A percentile compares a stretch with the other conserved stretches of the same genome.
Conservation (phyloP, 225 moss, liverwort and hornwort genomes). For the Thuidium tamariscinum region DNA sequence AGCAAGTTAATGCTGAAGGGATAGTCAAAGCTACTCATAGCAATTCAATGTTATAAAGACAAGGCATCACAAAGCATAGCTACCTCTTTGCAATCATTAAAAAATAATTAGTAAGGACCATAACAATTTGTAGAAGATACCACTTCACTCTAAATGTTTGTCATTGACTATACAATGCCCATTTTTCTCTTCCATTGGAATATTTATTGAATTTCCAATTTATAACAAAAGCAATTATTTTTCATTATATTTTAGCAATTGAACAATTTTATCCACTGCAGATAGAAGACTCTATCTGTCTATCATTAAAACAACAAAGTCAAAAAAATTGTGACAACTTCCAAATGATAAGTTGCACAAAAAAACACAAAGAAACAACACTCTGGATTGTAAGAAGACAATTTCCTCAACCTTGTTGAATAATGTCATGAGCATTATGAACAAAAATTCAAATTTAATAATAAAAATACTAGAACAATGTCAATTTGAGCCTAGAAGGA, state of each 20-base stretch:
- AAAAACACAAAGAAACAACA: too few species aligned
- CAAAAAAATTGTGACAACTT: too few species aligned
- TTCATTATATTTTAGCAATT: background rate
- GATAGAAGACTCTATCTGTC: too few species aligned
- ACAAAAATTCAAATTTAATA: too few species aligned
- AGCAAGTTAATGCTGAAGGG: background rate
- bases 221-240: background rate
- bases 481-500: background rate
- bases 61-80: accelerated
- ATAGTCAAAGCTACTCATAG: background rate
- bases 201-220: background rate
- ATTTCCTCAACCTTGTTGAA: too few species aligned
- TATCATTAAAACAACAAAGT: too few species aligned
- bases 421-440: too few species aligned
- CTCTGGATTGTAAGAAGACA: too few species aligned
- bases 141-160: background rate
- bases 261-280: too few species aligned
- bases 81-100: background rate
- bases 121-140: background rate
- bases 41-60: accelerated
- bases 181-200: background rate
- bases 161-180: background rate
- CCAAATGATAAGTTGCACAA: too few species aligned
- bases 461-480: background rate
- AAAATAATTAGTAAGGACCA: background rate